Evolutionary conservation across 495 filamentous ascomycete species (phyloP), one percentile per base, ranked within the genome.

Genomic region (Jackrogersella multiformis): DNA sequence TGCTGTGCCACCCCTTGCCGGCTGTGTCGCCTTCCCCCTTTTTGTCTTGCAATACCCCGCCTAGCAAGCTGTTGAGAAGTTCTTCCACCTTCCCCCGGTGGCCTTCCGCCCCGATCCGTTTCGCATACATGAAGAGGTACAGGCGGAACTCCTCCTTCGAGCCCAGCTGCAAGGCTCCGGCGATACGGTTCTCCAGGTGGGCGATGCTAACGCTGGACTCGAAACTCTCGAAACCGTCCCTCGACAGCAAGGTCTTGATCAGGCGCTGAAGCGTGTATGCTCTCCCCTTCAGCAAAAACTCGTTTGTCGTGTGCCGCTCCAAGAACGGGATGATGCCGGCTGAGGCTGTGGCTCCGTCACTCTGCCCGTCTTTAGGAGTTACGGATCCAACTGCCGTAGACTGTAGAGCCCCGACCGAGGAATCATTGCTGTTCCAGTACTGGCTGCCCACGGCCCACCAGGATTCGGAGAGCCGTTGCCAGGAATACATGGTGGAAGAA

Each of bases 391-490:
- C 82, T 16, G 86, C 88, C 7, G 89, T 88, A 0, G 91, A 86
- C 48, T 92, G 89, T 6, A 96, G 74, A 52, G 92, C 91, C 59
- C 89, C 87, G 24, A 93, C 84, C 0, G 92, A 91, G 10, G 90
- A 88, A 64, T 94, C 94, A 34, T 92, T 93, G n/a, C 90, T 92
- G 77, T 97, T 97, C 95, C 96, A 98, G 75, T 98, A 98, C 75
- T 98, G 95, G 73, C 90, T 94, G 20, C 94, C 94, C 0, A 97
- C 92, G 2, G 95, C 94, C 95, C 96, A 99, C 96, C 95, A 99
- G 0, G 90, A 82, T 78, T 99, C 95, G 3, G 91, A 93, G 10
- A 98, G 82, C 8, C 94, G 88, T 79, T 97, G 94, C 95, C 95
- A 99, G n/a, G 88, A 84, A 71, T 86, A 93, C 88, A 98, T 89